phyloP scores from a whole-genome alignment of 495 filamentous ascomycete species.

The Venustampulla echinocandica region DNA sequence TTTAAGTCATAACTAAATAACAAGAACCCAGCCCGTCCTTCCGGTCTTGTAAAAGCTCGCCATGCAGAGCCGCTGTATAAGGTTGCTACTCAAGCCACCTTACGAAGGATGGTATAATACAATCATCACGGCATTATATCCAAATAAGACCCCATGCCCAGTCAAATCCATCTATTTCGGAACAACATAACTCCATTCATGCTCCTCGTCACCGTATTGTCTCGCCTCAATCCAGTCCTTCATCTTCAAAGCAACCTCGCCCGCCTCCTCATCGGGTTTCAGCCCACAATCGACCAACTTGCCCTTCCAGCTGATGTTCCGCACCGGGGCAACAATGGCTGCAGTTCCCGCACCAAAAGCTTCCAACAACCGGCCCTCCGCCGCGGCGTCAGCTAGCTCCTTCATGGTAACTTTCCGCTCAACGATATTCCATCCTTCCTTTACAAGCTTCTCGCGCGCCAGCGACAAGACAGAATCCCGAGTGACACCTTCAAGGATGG shows the following conservation, averaged over 20 bases:
- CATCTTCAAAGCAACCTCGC: conserved; percentile 73
- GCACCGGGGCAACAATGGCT: conserved; percentile 71
- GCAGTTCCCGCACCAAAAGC: conserved; percentile 92
- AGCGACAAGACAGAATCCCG: conserved; percentile 78
- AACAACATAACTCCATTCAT: conserved; percentile 62
- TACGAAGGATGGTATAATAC: no score
- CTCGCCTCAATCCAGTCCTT: conserved; percentile 94
- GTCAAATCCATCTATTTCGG: conserved; percentile 13
- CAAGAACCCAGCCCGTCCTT: no score
- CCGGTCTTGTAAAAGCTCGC: no score
- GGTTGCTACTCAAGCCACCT: no score
- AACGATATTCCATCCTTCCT: conserved; percentile 78
- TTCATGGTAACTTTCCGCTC: conserved; percentile 88
- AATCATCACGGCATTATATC: not conserved
- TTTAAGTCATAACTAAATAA: no score
- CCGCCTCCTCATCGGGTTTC: conserved; percentile 68
- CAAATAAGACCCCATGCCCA: no score
- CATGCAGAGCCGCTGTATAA: no score
- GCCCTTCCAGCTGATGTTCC: conserved; percentile 78
- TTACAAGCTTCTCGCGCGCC: conserved; percentile 68
- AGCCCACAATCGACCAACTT: conserved; percentile 70
- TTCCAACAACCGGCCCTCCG: conserved; percentile 81
- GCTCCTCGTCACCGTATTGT: conserved; percentile 88
- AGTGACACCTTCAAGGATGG: conserved; percentile 92
- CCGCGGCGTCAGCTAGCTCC: conserved; percentile 67